Conservation (phyloP, 1,284 basidiomycete species). For the Singerocomus inundabilis region DNA sequence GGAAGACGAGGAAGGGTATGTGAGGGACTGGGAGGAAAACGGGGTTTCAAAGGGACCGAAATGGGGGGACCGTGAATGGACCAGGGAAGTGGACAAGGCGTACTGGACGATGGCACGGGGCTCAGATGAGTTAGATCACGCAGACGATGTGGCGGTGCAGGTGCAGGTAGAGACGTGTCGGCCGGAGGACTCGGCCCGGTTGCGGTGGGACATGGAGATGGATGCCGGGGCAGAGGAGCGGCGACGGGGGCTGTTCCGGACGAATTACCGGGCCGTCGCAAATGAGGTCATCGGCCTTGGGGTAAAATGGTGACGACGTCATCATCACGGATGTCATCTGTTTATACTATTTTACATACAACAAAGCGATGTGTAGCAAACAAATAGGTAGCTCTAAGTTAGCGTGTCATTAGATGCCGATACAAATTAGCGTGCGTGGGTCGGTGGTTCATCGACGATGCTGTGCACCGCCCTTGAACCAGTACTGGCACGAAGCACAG, state of each 20-base stretch:
- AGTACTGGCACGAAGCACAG: slow-evolving; percentile 63
- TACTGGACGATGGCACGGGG: slow-evolving; percentile 61
- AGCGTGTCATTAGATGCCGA: slow-evolving; percentile 25
- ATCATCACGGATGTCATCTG: slow-evolving; percentile 6
- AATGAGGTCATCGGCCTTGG: slow-evolving; percentile 81
- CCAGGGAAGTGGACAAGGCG: slow-evolving; percentile 67
- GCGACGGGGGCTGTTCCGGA: slow-evolving; percentile 63
- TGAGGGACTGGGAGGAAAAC: slow-evolving; percentile 51
- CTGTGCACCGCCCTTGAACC: slow-evolving; percentile 47
- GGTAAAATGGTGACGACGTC: slow-evolving; percentile 70
- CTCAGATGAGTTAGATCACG: slow-evolving; percentile 17
- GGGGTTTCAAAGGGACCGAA: slow-evolving; percentile 49
- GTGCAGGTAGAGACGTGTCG: slow-evolving; percentile 42
- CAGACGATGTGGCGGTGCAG: slow-evolving; percentile 44
- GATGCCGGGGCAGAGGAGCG: slow-evolving; percentile 40
- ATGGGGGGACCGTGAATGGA: slow-evolving; percentile 81
- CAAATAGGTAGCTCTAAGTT: slow-evolving; percentile 32
- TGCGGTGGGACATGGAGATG: slow-evolving; percentile 37
- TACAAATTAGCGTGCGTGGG: slow-evolving; percentile 13
- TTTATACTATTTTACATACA: slow-evolving; percentile 17
- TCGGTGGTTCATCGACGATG: slow-evolving; percentile 27
- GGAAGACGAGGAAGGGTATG: slow-evolving; percentile 61
- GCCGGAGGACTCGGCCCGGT: slow-evolving; percentile 13
- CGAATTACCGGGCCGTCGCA: slow-evolving; percentile 84
- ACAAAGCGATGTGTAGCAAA: slow-evolving; percentile 15